Conservation (phyloP, 768 basidiomycete species). For the Termitomyces sp. region DNA sequence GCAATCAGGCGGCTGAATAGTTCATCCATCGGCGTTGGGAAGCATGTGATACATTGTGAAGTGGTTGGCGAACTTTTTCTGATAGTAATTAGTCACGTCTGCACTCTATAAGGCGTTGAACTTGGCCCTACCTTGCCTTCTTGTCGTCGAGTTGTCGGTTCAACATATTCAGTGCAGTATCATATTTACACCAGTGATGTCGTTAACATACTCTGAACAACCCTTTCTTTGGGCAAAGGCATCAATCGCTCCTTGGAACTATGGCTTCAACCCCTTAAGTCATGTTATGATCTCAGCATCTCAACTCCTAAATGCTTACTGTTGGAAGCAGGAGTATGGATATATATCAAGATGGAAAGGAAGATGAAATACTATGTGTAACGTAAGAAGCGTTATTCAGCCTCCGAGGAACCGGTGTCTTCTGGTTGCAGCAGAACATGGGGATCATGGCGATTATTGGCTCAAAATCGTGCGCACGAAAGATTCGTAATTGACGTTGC, state of each 20-base stretch:
- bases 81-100: not conserved
- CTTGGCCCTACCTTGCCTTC: not conserved
- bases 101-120: not conserved
- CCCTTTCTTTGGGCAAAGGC: no score
- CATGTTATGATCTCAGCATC: not conserved
- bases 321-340: not conserved
- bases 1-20: not conserved
- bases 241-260: not conserved
- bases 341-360: not conserved
- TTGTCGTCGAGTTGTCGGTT: not conserved
- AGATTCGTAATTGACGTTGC: slow-evolving; percentile 96
- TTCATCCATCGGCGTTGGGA: not conserved
- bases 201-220: not conserved
- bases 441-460: slow-evolving; percentile 46
- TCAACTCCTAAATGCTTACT: not conserved
- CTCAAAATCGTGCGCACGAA: slow-evolving; percentile 93
- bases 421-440: slow-evolving; percentile 2
- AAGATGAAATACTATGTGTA: not conserved
- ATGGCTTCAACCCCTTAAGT: not conserved
- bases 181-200: not conserved
- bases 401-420: not conserved
- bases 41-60: not conserved
- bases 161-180: not conserved
- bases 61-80: no score
- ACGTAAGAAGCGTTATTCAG: slow-evolving; percentile 1